phyloP scores from a whole-genome alignment of 1,284 basidiomycete species.

The Rhodotorula sp. region DNA sequence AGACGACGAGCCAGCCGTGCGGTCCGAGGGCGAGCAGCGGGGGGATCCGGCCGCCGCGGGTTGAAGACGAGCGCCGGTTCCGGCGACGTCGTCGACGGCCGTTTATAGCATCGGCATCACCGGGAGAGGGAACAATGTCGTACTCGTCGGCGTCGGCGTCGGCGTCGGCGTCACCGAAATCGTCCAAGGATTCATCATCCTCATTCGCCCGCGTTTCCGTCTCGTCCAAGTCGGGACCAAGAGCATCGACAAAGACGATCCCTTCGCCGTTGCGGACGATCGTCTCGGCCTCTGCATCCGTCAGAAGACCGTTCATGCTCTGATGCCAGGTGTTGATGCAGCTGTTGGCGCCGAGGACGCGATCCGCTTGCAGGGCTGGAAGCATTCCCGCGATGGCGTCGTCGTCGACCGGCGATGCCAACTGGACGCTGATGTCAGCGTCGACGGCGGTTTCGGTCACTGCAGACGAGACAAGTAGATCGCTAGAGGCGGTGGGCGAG shows the following conservation, averaged over 20 bases:
- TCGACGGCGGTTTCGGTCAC: background rate
- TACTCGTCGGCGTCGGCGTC: slow-evolving; percentile 16
- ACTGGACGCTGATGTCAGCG: background rate
- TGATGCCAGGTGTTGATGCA: slow-evolving; percentile 43
- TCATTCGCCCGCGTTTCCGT: slow-evolving; percentile 19
- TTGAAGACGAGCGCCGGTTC: background rate
- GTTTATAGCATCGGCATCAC: background rate
- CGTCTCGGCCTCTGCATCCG: slow-evolving; percentile 37
- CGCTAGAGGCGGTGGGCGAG: background rate
- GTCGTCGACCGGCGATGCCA: too few species aligned
- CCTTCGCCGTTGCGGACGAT: slow-evolving; percentile 28
- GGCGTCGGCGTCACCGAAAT: slow-evolving; percentile 8
- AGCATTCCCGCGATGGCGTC: background rate
- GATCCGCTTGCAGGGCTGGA: slow-evolving; percentile 15
- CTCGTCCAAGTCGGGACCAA: slow-evolving; percentile 12
- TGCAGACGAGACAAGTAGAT: too few species aligned
- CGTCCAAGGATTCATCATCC: background rate
- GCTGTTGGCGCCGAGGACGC: slow-evolving; percentile 43
- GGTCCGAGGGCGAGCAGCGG: slow-evolving; percentile 23
- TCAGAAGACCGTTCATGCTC: slow-evolving; percentile 19
- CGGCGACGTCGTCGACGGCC: background rate
- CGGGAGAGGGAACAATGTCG: slow-evolving; percentile 11
- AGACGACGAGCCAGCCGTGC: slow-evolving; percentile 30
- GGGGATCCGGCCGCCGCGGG: background rate
- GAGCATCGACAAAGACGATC: slow-evolving; percentile 28